Base-by-base conservation (phyloP, 352 stramenopile genomes). In the Pythium sp. region DNA sequence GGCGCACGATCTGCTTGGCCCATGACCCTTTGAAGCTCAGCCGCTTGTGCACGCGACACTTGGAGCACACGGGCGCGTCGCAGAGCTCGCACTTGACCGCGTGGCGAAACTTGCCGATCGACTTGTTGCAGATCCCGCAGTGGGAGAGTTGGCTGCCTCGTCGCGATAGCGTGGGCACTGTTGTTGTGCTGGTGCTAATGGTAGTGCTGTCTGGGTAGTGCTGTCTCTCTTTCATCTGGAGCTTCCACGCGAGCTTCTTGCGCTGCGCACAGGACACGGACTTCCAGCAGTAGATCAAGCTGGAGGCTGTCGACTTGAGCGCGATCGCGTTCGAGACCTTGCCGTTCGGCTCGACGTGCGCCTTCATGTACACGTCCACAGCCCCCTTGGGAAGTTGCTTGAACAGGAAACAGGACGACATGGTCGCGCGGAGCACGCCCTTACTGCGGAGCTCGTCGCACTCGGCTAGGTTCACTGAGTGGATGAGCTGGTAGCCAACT, bases 401-500 rank as follows among this genome's bases (percentile, higher is more conserved):
- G 67, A 76, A 86, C 54, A 86, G 54, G 20, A 75, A 72, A 57
- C 78, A 86, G 26, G 68, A 77, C 46, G 76, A 82, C 6, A 81
- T 61, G 11, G 73, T 68, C 20, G 58, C 76, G 24, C 76, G 78
- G 6, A 84, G 58, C 30, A 83, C 71, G 60, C 77, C 72, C 53
- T 66, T 59, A 41, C 82, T 68, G 3, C 72, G 59, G 15, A 90
- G 65, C 30, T 75, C 68, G 18, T 65, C 63, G 66, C 74, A 80
- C 22, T 70, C 68, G 5, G 68, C 58, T 18, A 89, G 57, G 18
- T 80, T 70, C 14, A 78, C 79, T 5, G 79, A 83, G 53, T 86
- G 77, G 76, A 87, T 69, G 53, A 89, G 61, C 58, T 86, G 72
- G 54, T 86, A 89, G 22, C 81, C 81, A 36, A 87, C 75, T 30